phyloP scores from a whole-genome alignment of 2,329 filamentous ascomycete species.

The Claviceps africana region DNA sequence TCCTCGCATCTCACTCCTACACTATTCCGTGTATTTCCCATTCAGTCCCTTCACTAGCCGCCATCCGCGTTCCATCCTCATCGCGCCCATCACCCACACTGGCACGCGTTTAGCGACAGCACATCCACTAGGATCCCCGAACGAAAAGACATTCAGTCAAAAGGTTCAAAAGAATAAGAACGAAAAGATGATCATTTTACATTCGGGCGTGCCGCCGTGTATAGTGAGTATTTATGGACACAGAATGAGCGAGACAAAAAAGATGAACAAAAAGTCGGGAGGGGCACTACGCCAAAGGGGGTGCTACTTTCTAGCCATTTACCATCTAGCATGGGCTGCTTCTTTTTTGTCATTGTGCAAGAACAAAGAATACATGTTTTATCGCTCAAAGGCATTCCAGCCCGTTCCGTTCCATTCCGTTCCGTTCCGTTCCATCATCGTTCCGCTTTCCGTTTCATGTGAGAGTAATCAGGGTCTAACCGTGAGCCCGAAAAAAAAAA shows the following conservation, averaged over 20 bases:
- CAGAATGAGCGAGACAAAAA: not conserved
- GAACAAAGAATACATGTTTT: not conserved
- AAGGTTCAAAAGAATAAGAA: too few species aligned
- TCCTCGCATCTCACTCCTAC: too few species aligned
- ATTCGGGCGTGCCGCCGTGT: not conserved
- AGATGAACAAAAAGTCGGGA: not conserved
- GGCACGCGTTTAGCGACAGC: too few species aligned
- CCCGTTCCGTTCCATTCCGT: too few species aligned
- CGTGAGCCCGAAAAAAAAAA: too few species aligned
- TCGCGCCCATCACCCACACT: too few species aligned
- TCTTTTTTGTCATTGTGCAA: not conserved
- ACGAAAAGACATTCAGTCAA: too few species aligned
- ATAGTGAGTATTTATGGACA: not conserved
- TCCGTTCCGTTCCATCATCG: not conserved
- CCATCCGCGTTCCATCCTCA: too few species aligned
- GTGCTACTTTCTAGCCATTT: not conserved
- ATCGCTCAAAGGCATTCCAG: not conserved
- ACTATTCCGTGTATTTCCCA: too few species aligned
- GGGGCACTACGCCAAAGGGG: not conserved
- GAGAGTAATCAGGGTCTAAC: not conserved
- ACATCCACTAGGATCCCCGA: too few species aligned
- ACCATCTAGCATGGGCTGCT: not conserved
- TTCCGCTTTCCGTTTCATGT: not conserved
- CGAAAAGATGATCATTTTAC: too few species aligned
- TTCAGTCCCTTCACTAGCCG: too few species aligned